Evolutionary conservation across 1,284 basidiomycete species (phyloP), one percentile per base, ranked within the genome.

Genomic region (Tausonia pullulans): DNA sequence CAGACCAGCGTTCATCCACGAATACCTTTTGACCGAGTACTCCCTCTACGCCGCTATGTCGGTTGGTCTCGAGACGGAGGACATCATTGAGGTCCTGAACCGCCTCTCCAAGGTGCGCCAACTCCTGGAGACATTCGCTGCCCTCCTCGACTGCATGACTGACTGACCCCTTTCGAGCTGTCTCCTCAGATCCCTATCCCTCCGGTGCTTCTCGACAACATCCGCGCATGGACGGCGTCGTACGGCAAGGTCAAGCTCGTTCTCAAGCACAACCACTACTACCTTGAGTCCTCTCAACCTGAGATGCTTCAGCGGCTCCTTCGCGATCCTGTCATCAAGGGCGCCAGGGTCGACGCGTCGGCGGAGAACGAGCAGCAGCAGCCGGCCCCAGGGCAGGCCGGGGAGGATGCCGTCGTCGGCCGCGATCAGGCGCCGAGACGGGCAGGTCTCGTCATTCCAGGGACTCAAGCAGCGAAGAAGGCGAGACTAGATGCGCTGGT

Each of bases 31-130:
- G 72, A 98, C 95, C 60, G 88, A 94, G 57, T 96, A 98, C 76
- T 97, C 94, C 40, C 81, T 99, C 43, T 98, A 98, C 77, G 96
- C 96, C 62, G 96, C 96, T 63, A 95, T 99, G 68, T 98, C 94
- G 13, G 96, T 99, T 66, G 96, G 96, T 39, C 80, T 99, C 49
- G 91, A 98, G 75, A 98, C 96, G 3, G 87, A 95, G 73, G 94
- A 98, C 75, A 98, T 98, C 72, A 97, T 98, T 76, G 92, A 94
- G 81, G 96, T 93, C 16, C 79, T 94, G 67, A 90, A 90, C 70
- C 85, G 90, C 60, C 76, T 93, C 61, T 92, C 89, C 9, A 93
- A 93, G 82, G 87, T 86, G 72, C 71, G 78, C 73, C 45, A 49
- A 0, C 41, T 40, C 40, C 27, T 27, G 27, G 27, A 27, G 27